A percentile compares a stretch with the other conserved stretches of the same genome.
phyloP scores from a whole-genome alignment of 2,329 filamentous ascomycete genomes.

The Annulohypoxylon truncatum region DNA sequence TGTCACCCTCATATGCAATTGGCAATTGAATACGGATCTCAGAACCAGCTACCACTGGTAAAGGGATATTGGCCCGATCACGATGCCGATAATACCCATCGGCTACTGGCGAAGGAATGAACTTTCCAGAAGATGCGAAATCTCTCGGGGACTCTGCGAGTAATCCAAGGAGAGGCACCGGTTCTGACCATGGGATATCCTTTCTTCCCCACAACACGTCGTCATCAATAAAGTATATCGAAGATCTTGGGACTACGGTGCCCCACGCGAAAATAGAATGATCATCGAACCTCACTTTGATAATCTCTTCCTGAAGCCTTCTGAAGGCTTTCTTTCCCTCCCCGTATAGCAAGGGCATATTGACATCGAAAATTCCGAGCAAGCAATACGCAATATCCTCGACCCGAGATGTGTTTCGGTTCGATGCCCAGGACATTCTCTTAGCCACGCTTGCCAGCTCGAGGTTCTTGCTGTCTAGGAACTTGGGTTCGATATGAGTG shows the following conservation, averaged over 20 bases:
- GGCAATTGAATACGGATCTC: not conserved
- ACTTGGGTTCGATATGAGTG: not conserved
- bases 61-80: not conserved
- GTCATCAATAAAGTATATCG: not conserved
- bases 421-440: not conserved
- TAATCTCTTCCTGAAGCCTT: not conserved
- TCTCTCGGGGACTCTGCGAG: not conserved
- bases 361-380: not conserved
- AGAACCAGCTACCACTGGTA: not conserved
- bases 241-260: not conserved
- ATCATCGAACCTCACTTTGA: not conserved
- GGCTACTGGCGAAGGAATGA: not conserved
- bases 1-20: not conserved
- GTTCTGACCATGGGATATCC: not conserved
- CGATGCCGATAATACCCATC: not conserved
- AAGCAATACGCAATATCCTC: not conserved
- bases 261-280: not conserved
- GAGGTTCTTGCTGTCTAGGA: not conserved
- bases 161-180: not conserved
- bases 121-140: not conserved
- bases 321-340: not conserved
- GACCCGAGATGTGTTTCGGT: not conserved
- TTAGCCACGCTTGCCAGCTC: not conserved
- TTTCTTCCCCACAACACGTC: not conserved
- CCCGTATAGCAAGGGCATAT: slow-evolving; percentile 1